phyloP scores from a whole-genome alignment of 805 yeast species.

The Suhomyces xylopsoci region DNA sequence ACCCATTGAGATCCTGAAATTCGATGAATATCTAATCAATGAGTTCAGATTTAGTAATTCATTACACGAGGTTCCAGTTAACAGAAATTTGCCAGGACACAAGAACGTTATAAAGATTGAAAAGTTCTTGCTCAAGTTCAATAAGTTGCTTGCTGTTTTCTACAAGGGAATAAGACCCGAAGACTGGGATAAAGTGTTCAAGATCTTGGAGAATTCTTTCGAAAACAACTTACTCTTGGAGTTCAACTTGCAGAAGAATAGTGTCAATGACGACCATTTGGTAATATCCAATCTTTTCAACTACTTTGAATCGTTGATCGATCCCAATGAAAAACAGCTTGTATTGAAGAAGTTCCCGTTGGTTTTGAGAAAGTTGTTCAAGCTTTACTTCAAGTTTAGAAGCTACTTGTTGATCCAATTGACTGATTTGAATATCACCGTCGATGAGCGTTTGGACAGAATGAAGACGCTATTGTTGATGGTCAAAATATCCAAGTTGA shows the following conservation, averaged over 20 bases:
- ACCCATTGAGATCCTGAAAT: constrained; percentile 46
- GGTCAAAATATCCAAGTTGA: constrained; percentile 60
- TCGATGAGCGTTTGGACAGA: constrained; percentile 58
- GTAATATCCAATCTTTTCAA: constrained; percentile 63
- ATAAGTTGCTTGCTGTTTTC: constrained; percentile 55
- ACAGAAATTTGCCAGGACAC: constrained; percentile 44
- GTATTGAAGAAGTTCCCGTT: constrained; percentile 55
- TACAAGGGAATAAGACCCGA: constrained; percentile 55
- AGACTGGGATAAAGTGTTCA: constrained; percentile 80
- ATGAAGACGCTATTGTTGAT: constrained; percentile 69
- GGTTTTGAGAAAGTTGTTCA: constrained; percentile 62
- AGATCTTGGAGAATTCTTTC: constrained; percentile 67
- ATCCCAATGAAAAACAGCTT: constrained; percentile 38
- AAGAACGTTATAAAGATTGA: constrained; percentile 51
- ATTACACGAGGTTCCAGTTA: constrained; percentile 45
- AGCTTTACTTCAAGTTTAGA: constrained; percentile 64
- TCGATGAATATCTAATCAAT: constrained; percentile 36
- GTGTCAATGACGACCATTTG: constrained; percentile 52
- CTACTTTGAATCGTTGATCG: constrained; percentile 63
- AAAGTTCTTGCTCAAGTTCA: constrained; percentile 60
- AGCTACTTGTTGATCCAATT: constrained; percentile 63
- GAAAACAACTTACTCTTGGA: constrained; percentile 58
- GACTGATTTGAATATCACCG: constrained; percentile 55
- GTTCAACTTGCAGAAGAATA: constrained; percentile 41
- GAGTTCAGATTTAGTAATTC: constrained; percentile 42